Conservation (phyloP, 2,329 filamentous ascomycete species). For the Helotiales sp. region DNA sequence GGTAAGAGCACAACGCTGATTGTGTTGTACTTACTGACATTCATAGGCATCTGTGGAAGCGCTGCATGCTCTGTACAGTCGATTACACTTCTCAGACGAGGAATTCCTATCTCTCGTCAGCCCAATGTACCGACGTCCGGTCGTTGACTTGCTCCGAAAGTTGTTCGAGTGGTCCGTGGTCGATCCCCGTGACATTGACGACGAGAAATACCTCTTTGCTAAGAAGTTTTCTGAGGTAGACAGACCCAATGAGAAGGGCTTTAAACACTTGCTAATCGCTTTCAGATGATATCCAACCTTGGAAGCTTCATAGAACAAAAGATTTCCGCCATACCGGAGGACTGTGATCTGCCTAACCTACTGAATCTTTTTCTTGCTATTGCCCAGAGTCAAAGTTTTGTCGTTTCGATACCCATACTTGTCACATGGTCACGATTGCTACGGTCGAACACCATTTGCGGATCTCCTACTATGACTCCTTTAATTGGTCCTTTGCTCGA, state of each 20-base stretch:
- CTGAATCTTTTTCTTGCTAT: conserved; percentile 78
- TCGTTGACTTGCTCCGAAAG: conserved; percentile 68
- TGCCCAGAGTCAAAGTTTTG: conserved; percentile 80
- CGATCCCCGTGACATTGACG: conserved; percentile 80
- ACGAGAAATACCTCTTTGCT: conserved; percentile 86
- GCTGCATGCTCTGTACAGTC: conserved; percentile 77
- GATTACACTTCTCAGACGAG: conserved; percentile 71
- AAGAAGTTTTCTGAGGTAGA: conserved; percentile 91
- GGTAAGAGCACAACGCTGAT: conserved; percentile 46
- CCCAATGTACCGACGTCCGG: conserved; percentile 74
- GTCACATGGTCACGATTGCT: conserved; percentile 88
- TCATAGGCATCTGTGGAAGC: conserved; percentile 74
- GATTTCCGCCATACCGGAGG: conserved; percentile 63
- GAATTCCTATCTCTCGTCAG: conserved; percentile 78
- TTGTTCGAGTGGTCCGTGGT: conserved; percentile 80
- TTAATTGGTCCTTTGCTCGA: conserved; percentile 78
- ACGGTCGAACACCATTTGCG: conserved; percentile 67
- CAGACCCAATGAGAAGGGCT: background rate
- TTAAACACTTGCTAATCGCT: background rate
- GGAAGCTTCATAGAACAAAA: conserved; percentile 83
- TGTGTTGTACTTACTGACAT: conserved; percentile 18
- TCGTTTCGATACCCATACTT: conserved; percentile 89
- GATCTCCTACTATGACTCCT: conserved; percentile 57
- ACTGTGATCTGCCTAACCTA: conserved; percentile 70
- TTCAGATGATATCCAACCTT: conserved; percentile 78